Base-by-base conservation (phyloP, 441 rosid genomes). In the Bruguiera hainesii region DNA sequence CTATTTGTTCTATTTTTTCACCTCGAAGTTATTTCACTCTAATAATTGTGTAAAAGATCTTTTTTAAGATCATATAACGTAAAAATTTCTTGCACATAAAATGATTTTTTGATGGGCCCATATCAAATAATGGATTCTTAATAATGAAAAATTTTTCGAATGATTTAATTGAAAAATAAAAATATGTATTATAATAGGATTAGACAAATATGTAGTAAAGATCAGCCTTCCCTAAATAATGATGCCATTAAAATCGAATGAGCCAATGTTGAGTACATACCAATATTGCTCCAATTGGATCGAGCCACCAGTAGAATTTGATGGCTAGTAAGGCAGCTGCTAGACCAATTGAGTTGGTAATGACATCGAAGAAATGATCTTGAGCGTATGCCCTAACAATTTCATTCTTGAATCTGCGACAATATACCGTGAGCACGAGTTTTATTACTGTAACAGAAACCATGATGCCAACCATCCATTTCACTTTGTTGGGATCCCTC, bases 381-480 rank as follows among this genome's bases (percentile, higher is more conserved):
- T 89, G 79, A 26, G 91, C 89, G 55, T 86, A 88, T 16, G 96
- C 86, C 29, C 80, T 79, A 2, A 89, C 80, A 18, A 87, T 89
- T 53, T 86, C 84, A 59, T 86, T 87, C 61, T 80, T 71, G 78
- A 87, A 87, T 65, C 90, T 75, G 20, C 86, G 81, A 49, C 93
- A 87, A 25, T 84, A 84, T 19, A 84, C 64, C 82, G 71, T 81
- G 4, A 89, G 84, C 16, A 70, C 65, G 31, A 86, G 72, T 75
- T 89, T 89, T 9, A 87, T 73, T 4, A 68, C 51, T 0, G 93
- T 84, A 20, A 82, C 93, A 0, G 83, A 83, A 7, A 75, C 73
- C 93, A 89, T 87, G 16, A 89, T 89, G 52, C 96, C 93, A 3
- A 84, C 76, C 96, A 87, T 87, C 93, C 93, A 87, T 61, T 68